A percentile compares a stretch with the other conserved stretches of the same genome.
Evolutionary conservation across 208 protist genomes (phyloP).

Genomic region (Spongospora subterranea): DNA sequence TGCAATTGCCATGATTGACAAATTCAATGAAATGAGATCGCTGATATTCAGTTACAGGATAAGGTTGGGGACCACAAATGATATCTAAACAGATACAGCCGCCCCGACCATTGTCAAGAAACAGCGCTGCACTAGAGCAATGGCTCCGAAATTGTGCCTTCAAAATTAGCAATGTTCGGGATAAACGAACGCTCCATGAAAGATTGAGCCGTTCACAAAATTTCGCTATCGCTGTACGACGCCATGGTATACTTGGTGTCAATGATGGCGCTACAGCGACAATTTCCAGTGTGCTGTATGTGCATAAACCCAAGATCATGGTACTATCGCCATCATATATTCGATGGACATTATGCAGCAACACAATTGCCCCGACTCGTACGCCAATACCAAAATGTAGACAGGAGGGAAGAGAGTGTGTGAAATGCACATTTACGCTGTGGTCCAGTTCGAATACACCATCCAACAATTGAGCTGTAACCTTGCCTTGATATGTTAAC

Average conservation of each 20-base stretch:
- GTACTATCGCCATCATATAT: neutral
- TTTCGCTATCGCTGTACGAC: neutral
- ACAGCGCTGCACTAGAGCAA: neutral
- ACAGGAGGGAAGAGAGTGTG: neutral
- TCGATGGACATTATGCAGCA: neutral
- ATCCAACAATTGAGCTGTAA: constrained; percentile 8
- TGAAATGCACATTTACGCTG: constrained; percentile 29
- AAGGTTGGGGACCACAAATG: no score
- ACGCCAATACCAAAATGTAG: neutral
- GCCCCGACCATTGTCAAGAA: neutral
- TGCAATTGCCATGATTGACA: constrained; percentile 3
- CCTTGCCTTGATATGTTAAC: neutral
- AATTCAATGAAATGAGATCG: neutral
- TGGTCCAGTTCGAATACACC: constrained; percentile 27
- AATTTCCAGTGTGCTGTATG: constrained; percentile 2
- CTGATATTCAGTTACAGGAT: neutral
- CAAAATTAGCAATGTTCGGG: neutral
- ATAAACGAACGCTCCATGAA: neutral
- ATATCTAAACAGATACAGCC: neutral
- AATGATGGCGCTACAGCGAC: neutral
- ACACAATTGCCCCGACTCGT: neutral
- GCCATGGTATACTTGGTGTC: neutral
- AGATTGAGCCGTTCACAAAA: constrained; percentile 31
- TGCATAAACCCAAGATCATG: constrained; percentile 2
- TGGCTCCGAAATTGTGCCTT: neutral